phyloP scores from a whole-genome alignment of 1,284 basidiomycete species.

The Xerocomus nothofagi region DNA sequence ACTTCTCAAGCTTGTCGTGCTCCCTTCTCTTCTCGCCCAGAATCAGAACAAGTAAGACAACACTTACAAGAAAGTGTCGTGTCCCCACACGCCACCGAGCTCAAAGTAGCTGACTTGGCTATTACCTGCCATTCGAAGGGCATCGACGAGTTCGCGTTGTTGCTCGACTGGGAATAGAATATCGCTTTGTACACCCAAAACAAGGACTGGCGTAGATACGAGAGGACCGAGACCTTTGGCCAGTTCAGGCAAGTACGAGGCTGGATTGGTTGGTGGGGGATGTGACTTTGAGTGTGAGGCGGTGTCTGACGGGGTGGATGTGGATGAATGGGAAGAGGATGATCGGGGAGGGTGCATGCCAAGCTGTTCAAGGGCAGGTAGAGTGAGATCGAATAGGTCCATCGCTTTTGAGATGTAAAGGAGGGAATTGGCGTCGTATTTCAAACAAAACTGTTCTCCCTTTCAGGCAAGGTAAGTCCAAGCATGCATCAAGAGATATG shows the following conservation, averaged over 20 bases:
- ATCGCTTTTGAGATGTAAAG: slow-evolving; percentile 99
- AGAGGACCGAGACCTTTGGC: slow-evolving; percentile 83
- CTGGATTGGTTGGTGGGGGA: slow-evolving; percentile 65
- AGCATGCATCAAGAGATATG: not conserved
- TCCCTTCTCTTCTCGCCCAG: not conserved
- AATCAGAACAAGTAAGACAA: not conserved
- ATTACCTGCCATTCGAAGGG: slow-evolving; percentile 88
- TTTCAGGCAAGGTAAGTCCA: slow-evolving; percentile 12
- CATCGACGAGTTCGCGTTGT: slow-evolving; percentile 94
- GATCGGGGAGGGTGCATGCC: slow-evolving; percentile 43
- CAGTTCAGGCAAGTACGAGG: slow-evolving; percentile 79
- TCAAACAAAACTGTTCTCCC: slow-evolving; percentile 96
- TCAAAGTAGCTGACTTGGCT: slow-evolving; percentile 92
- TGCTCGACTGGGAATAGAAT: slow-evolving; percentile 98
- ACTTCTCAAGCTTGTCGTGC: not conserved
- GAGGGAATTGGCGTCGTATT: slow-evolving; percentile 98
- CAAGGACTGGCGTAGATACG: slow-evolving; percentile 75
- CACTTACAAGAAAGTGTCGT: slow-evolving; percentile 88
- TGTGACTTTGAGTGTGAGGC: slow-evolving; percentile 67
- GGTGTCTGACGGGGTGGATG: slow-evolving; percentile 33
- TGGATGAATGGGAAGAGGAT: slow-evolving; percentile 25
- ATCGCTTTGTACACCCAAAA: slow-evolving; percentile 96
- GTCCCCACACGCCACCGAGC: slow-evolving; percentile 97
- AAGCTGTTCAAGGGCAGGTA: slow-evolving; percentile 72
- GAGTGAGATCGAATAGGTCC: slow-evolving; percentile 98